These are phyloP conservation scores for Multifurca ochricompacta DNA, from an alignment of 768 basidiomycete species.

Conservation along the genomic window DNA sequence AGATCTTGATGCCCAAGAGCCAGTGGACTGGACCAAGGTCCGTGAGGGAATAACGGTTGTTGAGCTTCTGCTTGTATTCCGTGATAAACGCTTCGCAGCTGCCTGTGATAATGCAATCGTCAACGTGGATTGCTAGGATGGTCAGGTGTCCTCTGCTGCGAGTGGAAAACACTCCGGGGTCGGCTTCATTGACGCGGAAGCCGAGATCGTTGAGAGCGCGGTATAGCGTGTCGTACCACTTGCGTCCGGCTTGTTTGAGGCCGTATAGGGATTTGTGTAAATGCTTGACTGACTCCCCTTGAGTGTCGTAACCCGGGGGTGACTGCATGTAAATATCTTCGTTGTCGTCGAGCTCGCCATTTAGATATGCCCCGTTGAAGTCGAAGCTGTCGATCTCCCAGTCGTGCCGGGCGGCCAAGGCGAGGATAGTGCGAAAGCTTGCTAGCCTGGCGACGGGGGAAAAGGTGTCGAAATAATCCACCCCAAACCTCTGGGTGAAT, in stretches of 20 bases:
- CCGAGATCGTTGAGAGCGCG: too few relatives aligned
- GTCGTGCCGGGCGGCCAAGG: constrained; percentile 23
- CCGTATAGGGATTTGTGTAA: neutral
- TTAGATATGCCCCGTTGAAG: neutral
- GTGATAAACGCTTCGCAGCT: too few relatives aligned
- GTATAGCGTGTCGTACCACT: neutral
- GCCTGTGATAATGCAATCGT: too few relatives aligned
- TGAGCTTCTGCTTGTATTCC: too few relatives aligned
- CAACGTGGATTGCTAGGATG: too few relatives aligned
- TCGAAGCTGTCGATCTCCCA: neutral
- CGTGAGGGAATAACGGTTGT: too few relatives aligned
- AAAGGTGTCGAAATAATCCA: constrained; percentile 32
- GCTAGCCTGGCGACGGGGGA: constrained; percentile 25
- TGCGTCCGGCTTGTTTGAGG: neutral
- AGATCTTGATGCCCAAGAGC: too few relatives aligned
- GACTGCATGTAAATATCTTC: neutral
- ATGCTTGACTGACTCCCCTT: neutral
- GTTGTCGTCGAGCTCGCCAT: too few relatives aligned
- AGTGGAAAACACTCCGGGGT: too few relatives aligned
- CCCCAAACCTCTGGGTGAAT: constrained; percentile 31
- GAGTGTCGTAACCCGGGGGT: neutral
- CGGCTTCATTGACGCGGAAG: too few relatives aligned
- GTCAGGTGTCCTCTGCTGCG: too few relatives aligned
- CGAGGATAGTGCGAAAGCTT: constrained; percentile 22
- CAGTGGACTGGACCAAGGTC: too few relatives aligned